A percentile compares a stretch with the other conserved stretches of the same genome.
Conservation (phyloP, 2,329 filamentous ascomycete genomes). For the Cercospora nicotianae region DNA sequence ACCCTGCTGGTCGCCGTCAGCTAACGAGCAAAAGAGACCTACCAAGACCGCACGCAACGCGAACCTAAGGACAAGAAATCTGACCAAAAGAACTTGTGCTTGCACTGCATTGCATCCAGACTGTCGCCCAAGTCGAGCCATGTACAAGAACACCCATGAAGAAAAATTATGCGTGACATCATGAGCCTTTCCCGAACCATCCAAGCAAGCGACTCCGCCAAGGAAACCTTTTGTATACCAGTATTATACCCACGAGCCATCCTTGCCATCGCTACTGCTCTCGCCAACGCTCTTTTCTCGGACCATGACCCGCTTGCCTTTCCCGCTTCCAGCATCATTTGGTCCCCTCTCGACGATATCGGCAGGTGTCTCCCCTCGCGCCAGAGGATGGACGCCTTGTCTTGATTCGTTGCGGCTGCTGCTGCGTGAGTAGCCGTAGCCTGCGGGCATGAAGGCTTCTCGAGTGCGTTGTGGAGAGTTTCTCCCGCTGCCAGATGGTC, state of each 20-base stretch:
- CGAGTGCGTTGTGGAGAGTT: slow-evolving; percentile 34
- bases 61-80: not conserved
- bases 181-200: not conserved
- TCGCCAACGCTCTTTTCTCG: slow-evolving; percentile 12
- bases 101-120: not conserved
- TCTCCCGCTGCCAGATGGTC: slow-evolving; percentile 22
- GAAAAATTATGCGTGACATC: slow-evolving; percentile 10
- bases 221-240: not conserved
- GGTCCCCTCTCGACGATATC: slow-evolving; percentile 24
- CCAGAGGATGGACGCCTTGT: slow-evolving; percentile 23
- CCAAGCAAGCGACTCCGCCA: not conserved
- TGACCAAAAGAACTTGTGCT: not conserved
- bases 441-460: slow-evolving; percentile 39
- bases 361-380: slow-evolving; percentile 28
- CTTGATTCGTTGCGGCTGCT: slow-evolving; percentile 24
- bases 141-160: slow-evolving; percentile 2
- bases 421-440: slow-evolving; percentile 36
- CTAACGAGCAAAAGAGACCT: not conserved
- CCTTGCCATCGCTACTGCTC: slow-evolving; percentile 9
- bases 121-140: not conserved
- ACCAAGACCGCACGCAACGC: not conserved
- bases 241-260: slow-evolving; percentile 5
- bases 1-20: not conserved
- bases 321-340: not conserved
- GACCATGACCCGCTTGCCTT: slow-evolving; percentile 15